Evolutionary conservation across 345 rosid genomes (phyloP).

Genomic region (Sisymbrium altissimum): DNA sequence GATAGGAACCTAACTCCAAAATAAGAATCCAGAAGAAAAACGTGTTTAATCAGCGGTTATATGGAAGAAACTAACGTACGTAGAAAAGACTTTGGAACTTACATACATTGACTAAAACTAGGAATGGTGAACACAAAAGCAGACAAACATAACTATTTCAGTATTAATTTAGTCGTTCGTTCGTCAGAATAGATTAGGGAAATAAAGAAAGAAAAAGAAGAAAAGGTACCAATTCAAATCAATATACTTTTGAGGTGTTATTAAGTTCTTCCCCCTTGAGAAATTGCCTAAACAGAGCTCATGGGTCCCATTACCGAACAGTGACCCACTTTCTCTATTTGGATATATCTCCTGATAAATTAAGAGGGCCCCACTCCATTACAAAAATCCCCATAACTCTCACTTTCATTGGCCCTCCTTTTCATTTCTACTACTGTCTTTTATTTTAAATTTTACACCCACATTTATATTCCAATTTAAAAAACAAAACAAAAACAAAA

Average conservation of each 20-base stretch:
- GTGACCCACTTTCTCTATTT: conserved; percentile 18
- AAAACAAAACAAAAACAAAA: background rate
- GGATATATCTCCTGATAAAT: conserved; percentile 31
- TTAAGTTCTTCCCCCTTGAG: conserved; percentile 31
- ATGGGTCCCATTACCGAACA: conserved; percentile 9
- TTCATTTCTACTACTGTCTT: background rate
- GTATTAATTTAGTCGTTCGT: background rate
- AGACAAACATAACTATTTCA: background rate
- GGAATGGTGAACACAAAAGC: background rate
- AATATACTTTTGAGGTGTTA: background rate
- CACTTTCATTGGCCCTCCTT: conserved; percentile 24
- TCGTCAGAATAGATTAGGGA: background rate
- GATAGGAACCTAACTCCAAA: conserved; percentile 21
- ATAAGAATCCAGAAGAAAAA: background rate
- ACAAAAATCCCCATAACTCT: conserved; percentile 32
- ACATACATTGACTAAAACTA: background rate
- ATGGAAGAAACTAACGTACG: background rate
- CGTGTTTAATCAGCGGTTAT: background rate
- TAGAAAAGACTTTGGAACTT: background rate
- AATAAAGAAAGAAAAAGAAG: background rate
- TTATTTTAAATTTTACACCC: background rate
- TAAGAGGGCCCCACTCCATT: background rate
- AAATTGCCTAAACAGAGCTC: conserved; percentile 6
- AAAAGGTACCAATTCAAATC: background rate
- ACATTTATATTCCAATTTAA: background rate